Percentiles rank a stretch among this genome's conserved stretches.
phyloP scores from a whole-genome alignment of 108 stramenopile genomes.

The Cylindrotheca fusiformis region DNA sequence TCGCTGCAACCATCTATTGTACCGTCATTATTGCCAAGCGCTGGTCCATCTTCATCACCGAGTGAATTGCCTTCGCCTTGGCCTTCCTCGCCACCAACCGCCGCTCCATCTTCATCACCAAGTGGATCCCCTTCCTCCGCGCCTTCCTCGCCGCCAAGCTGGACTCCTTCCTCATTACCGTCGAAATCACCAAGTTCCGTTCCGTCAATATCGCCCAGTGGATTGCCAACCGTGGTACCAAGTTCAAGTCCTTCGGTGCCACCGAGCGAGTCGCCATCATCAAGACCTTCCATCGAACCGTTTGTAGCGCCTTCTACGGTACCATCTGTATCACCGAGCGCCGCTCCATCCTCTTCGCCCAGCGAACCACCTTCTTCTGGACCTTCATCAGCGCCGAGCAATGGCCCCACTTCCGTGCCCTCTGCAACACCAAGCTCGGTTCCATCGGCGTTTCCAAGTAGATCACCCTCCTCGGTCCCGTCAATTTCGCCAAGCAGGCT shows the following conservation, averaged over 20 bases:
- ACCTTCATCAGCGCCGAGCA: no score
- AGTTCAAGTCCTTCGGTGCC: no score
- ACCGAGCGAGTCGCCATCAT: background rate
- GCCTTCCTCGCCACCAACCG: background rate
- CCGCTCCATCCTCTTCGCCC: background rate
- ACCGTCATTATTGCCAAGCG: background rate
- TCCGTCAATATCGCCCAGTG: no score
- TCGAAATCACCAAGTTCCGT: background rate
- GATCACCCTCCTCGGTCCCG: no score
- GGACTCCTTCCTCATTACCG: background rate
- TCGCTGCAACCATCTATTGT: background rate
- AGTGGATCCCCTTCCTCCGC: no score
- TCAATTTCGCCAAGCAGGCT: background rate
- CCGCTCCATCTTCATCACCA: background rate
- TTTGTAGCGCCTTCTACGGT: background rate
- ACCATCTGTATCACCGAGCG: background rate
- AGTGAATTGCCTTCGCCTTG: no score
- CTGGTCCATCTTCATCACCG: background rate
- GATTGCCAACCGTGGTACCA: no score
- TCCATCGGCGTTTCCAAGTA: no score
- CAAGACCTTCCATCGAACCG: background rate
- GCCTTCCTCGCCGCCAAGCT: no score
- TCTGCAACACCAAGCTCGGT: background rate
- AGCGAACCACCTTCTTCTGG: background rate
- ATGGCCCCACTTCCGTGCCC: no score